Percentiles rank a stretch among this genome's conserved stretches.
These are phyloP conservation scores for Cytospora chrysosperma DNA, from an alignment of 2,329 filamentous ascomycete species.

Conservation along the genomic window DNA sequence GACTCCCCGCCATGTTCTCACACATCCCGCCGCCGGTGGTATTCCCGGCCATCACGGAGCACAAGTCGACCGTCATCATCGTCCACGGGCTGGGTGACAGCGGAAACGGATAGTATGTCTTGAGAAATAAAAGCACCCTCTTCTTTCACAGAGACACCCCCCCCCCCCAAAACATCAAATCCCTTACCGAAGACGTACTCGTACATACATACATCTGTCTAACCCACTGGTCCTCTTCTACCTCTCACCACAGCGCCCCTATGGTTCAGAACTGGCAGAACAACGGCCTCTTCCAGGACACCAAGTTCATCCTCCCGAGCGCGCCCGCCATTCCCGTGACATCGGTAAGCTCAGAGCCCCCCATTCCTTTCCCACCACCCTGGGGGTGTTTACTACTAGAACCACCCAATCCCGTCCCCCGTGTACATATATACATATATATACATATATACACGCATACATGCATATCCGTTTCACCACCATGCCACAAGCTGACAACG, in stretches of 20 bases:
- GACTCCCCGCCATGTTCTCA: conserved; percentile 7
- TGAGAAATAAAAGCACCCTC: neutral
- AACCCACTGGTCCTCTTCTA: neutral
- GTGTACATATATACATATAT: too few relatives aligned
- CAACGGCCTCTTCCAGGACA: conserved; percentile 15
- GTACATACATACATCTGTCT: neutral
- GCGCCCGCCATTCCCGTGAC: conserved; percentile 6
- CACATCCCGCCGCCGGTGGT: conserved; percentile 10
- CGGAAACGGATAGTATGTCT: conserved; percentile 10
- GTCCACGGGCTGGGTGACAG: conserved; percentile 10
- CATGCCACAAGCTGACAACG: neutral
- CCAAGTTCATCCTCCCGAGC: conserved; percentile 16
- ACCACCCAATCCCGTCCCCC: neutral
- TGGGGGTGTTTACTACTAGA: too few relatives aligned
- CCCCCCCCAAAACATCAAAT: too few relatives aligned
- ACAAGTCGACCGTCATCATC: conserved; percentile 13
- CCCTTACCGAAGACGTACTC: too few relatives aligned
- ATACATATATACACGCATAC: too few relatives aligned
- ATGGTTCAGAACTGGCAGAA: conserved; percentile 10
- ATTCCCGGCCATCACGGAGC: conserved; percentile 13
- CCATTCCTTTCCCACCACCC: too few relatives aligned
- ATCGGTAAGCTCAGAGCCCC: neutral
- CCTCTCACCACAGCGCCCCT: neutral
- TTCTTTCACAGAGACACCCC: too few relatives aligned
- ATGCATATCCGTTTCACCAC: too few relatives aligned